Percentiles rank a stretch among this genome's conserved stretches.
phyloP scores from a whole-genome alignment of 1,284 basidiomycete species.

The Rhodotorula mucilaginosa region DNA sequence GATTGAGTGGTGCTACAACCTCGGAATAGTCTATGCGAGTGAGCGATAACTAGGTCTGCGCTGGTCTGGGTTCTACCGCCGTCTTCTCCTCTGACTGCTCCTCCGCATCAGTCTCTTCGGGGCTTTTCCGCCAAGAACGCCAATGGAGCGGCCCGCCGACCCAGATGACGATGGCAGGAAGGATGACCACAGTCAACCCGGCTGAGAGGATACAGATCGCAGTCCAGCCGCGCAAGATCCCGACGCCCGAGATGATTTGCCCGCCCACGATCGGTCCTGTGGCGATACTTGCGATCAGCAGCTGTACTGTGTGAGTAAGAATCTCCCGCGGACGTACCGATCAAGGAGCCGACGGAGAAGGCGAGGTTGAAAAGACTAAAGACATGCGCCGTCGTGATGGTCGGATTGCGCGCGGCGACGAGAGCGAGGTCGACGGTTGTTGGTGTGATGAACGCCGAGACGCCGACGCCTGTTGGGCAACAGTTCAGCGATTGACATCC shows the following conservation, averaged over 20 bases:
- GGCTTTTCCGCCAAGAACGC: neutral
- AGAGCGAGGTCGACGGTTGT: constrained; percentile 34
- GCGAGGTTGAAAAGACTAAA: constrained; percentile 40
- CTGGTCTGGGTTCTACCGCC: neutral
- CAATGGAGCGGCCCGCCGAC: neutral
- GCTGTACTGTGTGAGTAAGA: neutral
- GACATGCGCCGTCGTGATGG: constrained; percentile 15
- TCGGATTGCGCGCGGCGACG: constrained; percentile 13
- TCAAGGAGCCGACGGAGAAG: constrained; percentile 40
- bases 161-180: constrained; percentile 11
- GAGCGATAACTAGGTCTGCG: no score
- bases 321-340: constrained; percentile 10
- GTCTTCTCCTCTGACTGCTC: neutral
- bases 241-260: constrained; percentile 30
- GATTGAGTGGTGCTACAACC: no score
- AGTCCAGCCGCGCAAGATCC: constrained; percentile 29
- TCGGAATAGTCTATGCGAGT: no score
- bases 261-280: constrained; percentile 40
- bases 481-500: neutral
- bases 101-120: neutral
- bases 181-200: neutral
- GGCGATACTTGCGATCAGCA: no score
- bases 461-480: constrained; percentile 17
- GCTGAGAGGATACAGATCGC: constrained; percentile 6
- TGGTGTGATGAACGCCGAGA: constrained; percentile 34